phyloP scores from a whole-genome alignment of 805 yeast genomes.

The Saccharomycopsis sp. region DNA sequence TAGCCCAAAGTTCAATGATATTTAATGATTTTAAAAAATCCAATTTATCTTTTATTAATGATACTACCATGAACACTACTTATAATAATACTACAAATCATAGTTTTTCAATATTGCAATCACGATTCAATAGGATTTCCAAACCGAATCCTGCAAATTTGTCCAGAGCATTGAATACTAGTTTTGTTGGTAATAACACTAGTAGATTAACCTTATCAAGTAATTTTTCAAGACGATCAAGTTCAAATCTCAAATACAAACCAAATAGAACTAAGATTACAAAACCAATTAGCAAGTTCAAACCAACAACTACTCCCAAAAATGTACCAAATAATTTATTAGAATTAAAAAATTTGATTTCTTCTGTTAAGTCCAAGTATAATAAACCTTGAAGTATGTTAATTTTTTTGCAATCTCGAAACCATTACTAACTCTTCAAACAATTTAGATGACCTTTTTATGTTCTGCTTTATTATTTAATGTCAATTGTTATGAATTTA shows the following conservation, averaged over 20 bases:
- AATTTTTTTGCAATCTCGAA: too few relatives aligned
- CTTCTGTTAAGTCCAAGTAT: conserved; percentile 12
- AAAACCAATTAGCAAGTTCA: neutral
- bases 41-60: neutral
- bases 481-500: too few relatives aligned
- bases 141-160: neutral
- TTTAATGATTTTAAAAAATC: neutral
- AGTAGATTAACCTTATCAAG: too few relatives aligned
- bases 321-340: neutral
- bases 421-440: too few relatives aligned
- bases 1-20: conserved; percentile 8
- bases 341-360: conserved; percentile 6
- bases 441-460: too few relatives aligned
- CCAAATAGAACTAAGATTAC: neutral
- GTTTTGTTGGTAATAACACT: neutral
- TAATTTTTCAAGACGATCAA: neutral
- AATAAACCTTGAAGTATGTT: too few relatives aligned
- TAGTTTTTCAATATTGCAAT: conserved; percentile 3
- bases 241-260: neutral
- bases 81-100: neutral
- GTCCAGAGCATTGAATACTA: neutral
- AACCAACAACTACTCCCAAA: neutral
- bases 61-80: neutral
- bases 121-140: conserved; percentile 4
- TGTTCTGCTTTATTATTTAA: too few relatives aligned